phyloP scores from a whole-genome alignment of 805 yeast species.

The Wickerhamomyces silvicola region DNA sequence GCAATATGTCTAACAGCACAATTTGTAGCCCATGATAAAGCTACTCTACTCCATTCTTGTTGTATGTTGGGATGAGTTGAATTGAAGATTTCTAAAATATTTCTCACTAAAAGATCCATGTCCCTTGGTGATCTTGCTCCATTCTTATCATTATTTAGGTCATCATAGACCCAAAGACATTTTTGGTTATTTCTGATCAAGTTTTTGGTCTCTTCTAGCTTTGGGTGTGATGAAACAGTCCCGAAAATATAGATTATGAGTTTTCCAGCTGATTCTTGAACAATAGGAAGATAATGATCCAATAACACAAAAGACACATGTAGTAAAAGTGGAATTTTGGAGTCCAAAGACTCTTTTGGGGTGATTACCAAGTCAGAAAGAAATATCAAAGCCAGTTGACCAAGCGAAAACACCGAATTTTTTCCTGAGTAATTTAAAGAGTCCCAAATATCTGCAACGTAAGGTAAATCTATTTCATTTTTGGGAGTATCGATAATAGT shows the following conservation, averaged over 20 bases:
- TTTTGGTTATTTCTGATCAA: constrained; percentile 45
- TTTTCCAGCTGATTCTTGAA: constrained; percentile 79
- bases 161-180: constrained; percentile 79
- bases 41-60: constrained; percentile 76
- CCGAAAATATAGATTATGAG: constrained; percentile 67
- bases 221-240: constrained; percentile 45
- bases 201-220: constrained; percentile 50
- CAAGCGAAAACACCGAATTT: constrained; percentile 76
- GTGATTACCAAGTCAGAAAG: constrained; percentile 72
- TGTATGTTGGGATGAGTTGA: constrained; percentile 47
- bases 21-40: constrained; percentile 92
- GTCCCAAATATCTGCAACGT: constrained; percentile 65
- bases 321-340: constrained; percentile 62
- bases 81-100: constrained; percentile 51
- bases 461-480: constrained; percentile 48
- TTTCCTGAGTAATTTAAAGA: constrained; percentile 48
- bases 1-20: constrained; percentile 97
- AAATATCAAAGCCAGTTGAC: constrained; percentile 81
- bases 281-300: constrained; percentile 81
- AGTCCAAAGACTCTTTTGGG: constrained; percentile 54
- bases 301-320: constrained; percentile 76
- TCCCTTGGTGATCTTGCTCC: constrained; percentile 82
- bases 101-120: constrained; percentile 71
- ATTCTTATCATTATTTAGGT: constrained; percentile 63
- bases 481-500: constrained; percentile 25